Base-by-base conservation (phyloP, 1,284 basidiomycete species). In the Pascua sp. region DNA sequence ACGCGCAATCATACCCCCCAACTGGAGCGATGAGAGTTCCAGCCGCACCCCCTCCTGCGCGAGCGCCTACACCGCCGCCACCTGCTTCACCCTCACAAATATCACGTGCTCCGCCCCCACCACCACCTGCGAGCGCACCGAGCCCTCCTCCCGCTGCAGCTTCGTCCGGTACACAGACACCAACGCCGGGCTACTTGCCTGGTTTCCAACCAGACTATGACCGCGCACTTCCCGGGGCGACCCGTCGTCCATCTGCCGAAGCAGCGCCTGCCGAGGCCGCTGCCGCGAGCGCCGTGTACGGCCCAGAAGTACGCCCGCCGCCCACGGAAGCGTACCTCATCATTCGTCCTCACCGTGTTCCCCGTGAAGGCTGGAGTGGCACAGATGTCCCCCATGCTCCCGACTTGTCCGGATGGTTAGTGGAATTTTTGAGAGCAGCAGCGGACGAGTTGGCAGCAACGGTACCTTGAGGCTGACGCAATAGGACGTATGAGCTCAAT, bases 131-230 rank as follows among this genome's bases (percentile, higher is more conserved):
- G 1, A 50, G 56, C 17, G 53, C 60, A 8, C 56, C 60, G 8
- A 48, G 51, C 1, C 56, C 56, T 0, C 42, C 55, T 9, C 40
- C 42, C 2, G 38, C 51, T 9, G 58, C 51, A 4, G 47, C 47
- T 11, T 43, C 50, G 5, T 41, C 60, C 10, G 24, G 24, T 32
- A 32, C 24, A 7, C 24, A 32, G 24, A 42, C 55, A 2, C 49
- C 53, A 16, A n/a, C 52, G 0, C 24, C 36, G 4, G 56, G 45
- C 0, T 62, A 59, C 38, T 41, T 56, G 8, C 55, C 60, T 5
- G 60, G 60, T 0, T 62, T 59, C 32, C 60, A 62, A 16, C 60
- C 60, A 13, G 60, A 62, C 12, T 62, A 62, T 43, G 55, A 59
- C 40, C 45, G 60, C 1, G 15, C 55, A 4, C 49, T 47, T 3